Conservation (phyloP, 2,329 filamentous ascomycete genomes). For the Macrophomina phaseolina region DNA sequence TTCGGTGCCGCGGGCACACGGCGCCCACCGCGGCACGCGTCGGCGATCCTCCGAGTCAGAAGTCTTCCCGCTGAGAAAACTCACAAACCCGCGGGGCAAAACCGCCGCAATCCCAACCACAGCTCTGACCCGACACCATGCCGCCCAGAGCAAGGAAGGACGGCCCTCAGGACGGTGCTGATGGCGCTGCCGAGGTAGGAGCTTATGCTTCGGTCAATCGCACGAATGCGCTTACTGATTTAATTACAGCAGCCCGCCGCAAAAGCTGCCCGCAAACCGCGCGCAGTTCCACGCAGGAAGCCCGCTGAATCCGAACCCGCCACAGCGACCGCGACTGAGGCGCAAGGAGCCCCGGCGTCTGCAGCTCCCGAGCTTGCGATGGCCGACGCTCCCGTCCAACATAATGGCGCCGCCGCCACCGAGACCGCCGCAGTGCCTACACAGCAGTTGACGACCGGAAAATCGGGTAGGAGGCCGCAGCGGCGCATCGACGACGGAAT, state of each 20-base stretch:
- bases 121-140: slow-evolving; percentile 5
- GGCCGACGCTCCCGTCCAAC: not conserved
- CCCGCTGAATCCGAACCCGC: not conserved
- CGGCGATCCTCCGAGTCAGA: slow-evolving; percentile 23
- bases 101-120: not conserved
- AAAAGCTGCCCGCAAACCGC: slow-evolving; percentile 22
- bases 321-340: not conserved
- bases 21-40: slow-evolving; percentile 15
- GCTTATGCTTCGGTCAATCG: not conserved
- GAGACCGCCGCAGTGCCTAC: not conserved
- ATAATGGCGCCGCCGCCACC: not conserved
- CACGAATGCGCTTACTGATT: not conserved
- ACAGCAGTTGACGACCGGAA: not conserved
- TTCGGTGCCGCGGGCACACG: slow-evolving; percentile 4
- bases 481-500: slow-evolving; percentile 55
- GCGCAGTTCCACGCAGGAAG: slow-evolving; percentile 26
- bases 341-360: slow-evolving; percentile 1
- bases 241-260: slow-evolving; percentile 13
- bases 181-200: slow-evolving; percentile 12
- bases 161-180: not conserved
- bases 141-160: slow-evolving; percentile 26
- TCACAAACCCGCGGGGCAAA: slow-evolving; percentile 26
- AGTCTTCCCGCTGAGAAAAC: slow-evolving; percentile 8
- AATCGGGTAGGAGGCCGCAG: slow-evolving; percentile 29
- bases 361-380: not conserved